Conservation (phyloP, 2,329 filamentous ascomycete genomes). For the Alternaria triticina region DNA sequence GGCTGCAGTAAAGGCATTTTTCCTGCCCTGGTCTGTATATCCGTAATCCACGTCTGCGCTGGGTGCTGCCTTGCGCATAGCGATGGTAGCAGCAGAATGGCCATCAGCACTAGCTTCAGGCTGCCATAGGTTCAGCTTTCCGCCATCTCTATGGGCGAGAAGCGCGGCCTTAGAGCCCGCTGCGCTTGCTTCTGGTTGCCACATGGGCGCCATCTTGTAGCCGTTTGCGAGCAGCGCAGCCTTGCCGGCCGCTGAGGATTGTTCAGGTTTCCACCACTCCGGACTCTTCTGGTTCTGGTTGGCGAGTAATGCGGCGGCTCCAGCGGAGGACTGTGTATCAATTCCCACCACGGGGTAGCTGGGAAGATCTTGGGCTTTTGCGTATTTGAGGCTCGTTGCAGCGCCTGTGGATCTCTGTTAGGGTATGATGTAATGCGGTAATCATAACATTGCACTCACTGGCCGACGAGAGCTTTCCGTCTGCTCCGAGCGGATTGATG, state of each 20-base stretch:
- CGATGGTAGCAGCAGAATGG: conserved; percentile 72
- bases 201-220: conserved; percentile 66
- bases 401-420: conserved; percentile 56
- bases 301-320: conserved; percentile 76
- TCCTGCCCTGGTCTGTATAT: conserved; percentile 59
- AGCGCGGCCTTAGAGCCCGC: conserved; percentile 78
- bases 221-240: conserved; percentile 66
- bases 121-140: conserved; percentile 59
- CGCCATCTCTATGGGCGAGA: conserved; percentile 64
- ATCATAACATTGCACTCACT: conserved; percentile 50
- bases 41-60: conserved; percentile 56
- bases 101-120: conserved; percentile 60
- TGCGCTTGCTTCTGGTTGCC: conserved; percentile 68
- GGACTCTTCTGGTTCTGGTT: conserved; percentile 72
- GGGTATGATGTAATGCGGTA: not conserved
- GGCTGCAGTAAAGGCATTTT: conserved; percentile 75
- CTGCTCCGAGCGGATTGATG: conserved; percentile 54
- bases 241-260: conserved; percentile 62
- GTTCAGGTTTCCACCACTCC: conserved; percentile 70
- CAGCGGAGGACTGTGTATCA: conserved; percentile 65
- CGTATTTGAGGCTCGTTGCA: conserved; percentile 71
- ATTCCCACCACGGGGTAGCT: conserved; percentile 75
- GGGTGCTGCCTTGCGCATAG: conserved; percentile 63
- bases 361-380: conserved; percentile 73
- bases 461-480: conserved; percentile 64